Percentiles rank a stretch among this genome's conserved stretches.
Conservation (phyloP, 106 monocot genomes). For the Allium fistulosum region DNA sequence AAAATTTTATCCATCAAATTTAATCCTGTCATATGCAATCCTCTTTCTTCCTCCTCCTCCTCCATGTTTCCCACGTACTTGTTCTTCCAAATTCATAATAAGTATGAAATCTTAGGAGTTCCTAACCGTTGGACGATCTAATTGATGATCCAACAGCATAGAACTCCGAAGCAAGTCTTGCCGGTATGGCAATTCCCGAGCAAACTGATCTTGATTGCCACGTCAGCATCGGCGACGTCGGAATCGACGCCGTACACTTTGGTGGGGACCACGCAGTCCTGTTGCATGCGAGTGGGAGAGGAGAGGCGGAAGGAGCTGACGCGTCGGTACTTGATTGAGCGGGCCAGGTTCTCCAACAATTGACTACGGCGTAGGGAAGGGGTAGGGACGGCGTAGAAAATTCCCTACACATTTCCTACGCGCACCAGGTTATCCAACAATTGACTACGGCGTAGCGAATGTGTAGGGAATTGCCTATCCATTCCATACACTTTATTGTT, state of each 20-base stretch:
- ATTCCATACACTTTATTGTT: no score
- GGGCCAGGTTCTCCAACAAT: no score
- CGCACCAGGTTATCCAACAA: no score
- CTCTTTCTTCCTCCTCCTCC: conserved; percentile 49
- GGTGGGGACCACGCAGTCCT: neutral
- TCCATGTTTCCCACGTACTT: conserved; percentile 65
- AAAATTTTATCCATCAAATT: conserved; percentile 73
- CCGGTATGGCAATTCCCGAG: conserved; percentile 74
- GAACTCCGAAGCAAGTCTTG: conserved; percentile 56
- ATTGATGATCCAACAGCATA: neutral
- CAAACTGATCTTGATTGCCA: conserved; percentile 68
- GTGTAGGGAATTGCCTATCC: no score
- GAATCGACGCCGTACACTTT: neutral
- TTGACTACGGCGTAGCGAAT: no score
- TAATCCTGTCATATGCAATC: conserved; percentile 58
- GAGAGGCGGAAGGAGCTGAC: neutral
- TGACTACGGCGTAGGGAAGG: no score
- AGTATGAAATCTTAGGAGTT: neutral
- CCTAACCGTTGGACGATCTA: no score
- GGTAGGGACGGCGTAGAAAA: no score
- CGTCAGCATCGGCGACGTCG: conserved; percentile 30
- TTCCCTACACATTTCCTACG: no score
- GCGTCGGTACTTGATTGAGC: conserved; percentile 7
- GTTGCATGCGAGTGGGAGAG: neutral
- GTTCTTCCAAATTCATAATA: conserved; percentile 21